Conservation (phyloP, 1,284 basidiomycete genomes). For the Microbotryum saponariae region DNA sequence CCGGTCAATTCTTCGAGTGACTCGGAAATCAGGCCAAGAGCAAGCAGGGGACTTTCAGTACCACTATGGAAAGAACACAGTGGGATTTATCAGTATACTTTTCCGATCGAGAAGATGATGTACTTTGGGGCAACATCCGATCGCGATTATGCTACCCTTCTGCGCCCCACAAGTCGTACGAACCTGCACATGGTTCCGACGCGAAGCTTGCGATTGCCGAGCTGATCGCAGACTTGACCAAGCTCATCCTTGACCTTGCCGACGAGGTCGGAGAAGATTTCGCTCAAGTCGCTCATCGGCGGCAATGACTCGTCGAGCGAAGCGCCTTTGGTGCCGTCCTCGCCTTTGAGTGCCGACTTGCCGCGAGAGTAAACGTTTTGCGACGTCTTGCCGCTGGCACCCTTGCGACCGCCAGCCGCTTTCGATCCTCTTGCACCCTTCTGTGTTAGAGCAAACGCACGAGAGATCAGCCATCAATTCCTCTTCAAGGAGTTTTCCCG, state of each 20-base stretch:
- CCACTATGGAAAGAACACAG: slow-evolving; percentile 50
- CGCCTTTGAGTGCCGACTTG: neutral
- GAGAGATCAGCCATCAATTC: neutral
- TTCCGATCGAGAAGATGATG: neutral
- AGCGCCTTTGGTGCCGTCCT: neutral
- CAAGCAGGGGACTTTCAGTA: slow-evolving; percentile 87
- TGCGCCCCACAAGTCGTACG: slow-evolving; percentile 11
- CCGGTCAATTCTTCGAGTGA: slow-evolving; percentile 62
- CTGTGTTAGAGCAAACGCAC: too few relatives aligned
- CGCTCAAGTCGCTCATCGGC: slow-evolving; percentile 70
- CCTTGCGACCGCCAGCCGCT: too few relatives aligned
- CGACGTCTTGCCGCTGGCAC: too few relatives aligned
- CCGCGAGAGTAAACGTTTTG: too few relatives aligned
- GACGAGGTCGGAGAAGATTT: slow-evolving; percentile 80
- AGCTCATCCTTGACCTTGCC: slow-evolving; percentile 57
- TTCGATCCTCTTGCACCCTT: neutral
- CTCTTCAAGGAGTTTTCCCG: neutral
- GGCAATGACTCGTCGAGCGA: slow-evolving; percentile 47
- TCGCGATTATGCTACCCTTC: neutral
- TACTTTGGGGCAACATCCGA: neutral
- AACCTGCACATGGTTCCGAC: slow-evolving; percentile 85
- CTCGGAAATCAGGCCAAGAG: slow-evolving; percentile 72
- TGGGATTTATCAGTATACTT: neutral
- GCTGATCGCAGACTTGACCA: slow-evolving; percentile 57
- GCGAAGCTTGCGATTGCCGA: slow-evolving; percentile 75